Base-by-base conservation (phyloP, 2,329 filamentous ascomycete species). In the Beauveria scarabaeidicola region DNA sequence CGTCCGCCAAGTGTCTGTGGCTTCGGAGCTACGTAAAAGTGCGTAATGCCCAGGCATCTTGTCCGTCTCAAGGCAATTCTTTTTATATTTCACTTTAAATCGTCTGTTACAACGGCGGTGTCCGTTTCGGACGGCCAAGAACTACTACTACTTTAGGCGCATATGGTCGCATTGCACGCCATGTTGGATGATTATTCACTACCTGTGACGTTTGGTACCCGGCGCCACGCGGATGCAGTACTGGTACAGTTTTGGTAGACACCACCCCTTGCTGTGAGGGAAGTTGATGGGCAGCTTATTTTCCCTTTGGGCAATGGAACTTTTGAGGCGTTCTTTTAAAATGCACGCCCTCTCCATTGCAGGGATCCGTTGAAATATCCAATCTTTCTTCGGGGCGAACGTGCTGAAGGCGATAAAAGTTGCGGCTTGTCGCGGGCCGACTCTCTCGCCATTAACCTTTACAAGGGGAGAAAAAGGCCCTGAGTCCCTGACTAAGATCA, bases 1-100 rank as follows among this genome's bases (percentile, higher is more conserved):
- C 43, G 32, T 47, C 29, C 40, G 53, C 53, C 53, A 56, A 56
- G 53, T 15, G 19, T 27, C 41, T 47, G 43, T 56, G 53, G 53
- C 53, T 48, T 36, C 29, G 21, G 53, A 56, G 43, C 29, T 25
- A 40, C 29, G 43, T 40, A 23, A 32, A 17, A 32, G 17, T 36
- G 48, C 21, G 3, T 5, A 5, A 19, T 13, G 3, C 1, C 29
- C 7, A 15, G 10, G 43, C 15, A 19, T 48, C 11, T 15, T 36
- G 13, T 36, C 4, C 32, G 13, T 36, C 32, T 15, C 32, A 13
- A 15, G 32, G 32, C 5, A 15, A 36, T 2, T 36, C 32, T 36
- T 36, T 36, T 15, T 36, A 36, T 36, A 15, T 36, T 15, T 6
- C 11, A 36, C 32, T 13, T 36, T 32, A 36, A 36, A 36, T 36